Evolutionary conservation across 768 basidiomycete species (phyloP), one percentile per base, ranked within the genome.

Genomic region (Candolleomyces aberdarensis): DNA sequence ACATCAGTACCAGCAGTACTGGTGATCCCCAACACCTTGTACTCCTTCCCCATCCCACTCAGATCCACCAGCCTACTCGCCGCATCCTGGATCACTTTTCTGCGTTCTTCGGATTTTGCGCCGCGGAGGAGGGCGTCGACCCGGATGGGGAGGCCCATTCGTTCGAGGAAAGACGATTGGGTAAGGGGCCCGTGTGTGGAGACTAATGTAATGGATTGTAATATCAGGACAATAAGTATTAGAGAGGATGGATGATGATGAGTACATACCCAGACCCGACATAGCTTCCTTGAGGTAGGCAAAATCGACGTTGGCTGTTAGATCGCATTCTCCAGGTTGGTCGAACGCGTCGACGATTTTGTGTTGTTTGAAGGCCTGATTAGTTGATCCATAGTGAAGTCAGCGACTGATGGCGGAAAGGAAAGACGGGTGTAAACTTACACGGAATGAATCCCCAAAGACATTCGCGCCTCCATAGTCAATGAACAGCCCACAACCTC

Each of bases 231-330:
- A 15, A 52, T 32, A 13, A 15, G 29, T 11, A 3, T 26, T 1
- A 7, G 9, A 9, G 15, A 15, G 1, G 1, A 58, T 5, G 54
- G 53, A 47, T 26, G 10, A n/a, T 14, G 31, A 3, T 60, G 49
- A 39, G 17, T 39, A 71, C 83, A 29, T 61, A 91, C 92, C 90
- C 3, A 85, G 74, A 57, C 83, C 85, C 1, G 72, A 70, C 63
- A 94, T 77, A 0, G 92, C 87, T 74, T 97, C 94, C 68, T 83
- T 81, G 50, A 98, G 79, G 70, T 91, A 92, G 0, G 87, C 84
- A 74, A 98, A 98, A 74, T 99, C 96, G 52, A 99, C 96, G 68
- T 98, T 97, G n/a, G 91, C 88, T 0, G 97, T 99, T 51, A 98
- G 75, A 72, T 99, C 97, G 46, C 91, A 89, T 46, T 91, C 82